Evolutionary conservation across 768 basidiomycete species (phyloP).

Genomic region (Mycena vitilis): DNA sequence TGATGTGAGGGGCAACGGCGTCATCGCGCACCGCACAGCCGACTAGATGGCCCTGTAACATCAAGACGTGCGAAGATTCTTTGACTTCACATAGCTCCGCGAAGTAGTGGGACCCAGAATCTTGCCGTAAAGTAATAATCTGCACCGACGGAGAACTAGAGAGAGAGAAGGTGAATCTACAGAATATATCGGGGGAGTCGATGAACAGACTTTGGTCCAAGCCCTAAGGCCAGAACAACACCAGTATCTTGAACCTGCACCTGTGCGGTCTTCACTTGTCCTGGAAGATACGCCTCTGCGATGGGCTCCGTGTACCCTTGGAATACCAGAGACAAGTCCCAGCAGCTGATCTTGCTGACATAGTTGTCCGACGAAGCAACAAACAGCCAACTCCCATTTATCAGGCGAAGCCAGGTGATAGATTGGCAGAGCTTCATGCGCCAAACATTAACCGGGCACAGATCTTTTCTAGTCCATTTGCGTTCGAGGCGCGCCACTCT

Average conservation of each 20-base stretch:
- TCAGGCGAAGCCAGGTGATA: conserved; percentile 33
- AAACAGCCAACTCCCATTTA: conserved; percentile 25
- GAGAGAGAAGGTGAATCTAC: background rate
- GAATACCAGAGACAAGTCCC: conserved; percentile 23
- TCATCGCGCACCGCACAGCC: conserved; percentile 28
- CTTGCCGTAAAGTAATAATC: conserved; percentile 11
- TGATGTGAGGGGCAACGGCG: conserved; percentile 12
- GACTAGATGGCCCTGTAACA: conserved; percentile 22
- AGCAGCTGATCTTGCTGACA: conserved; percentile 28
- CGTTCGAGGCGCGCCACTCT: background rate
- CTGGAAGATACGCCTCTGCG: conserved; percentile 29
- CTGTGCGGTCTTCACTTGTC: conserved; percentile 23
- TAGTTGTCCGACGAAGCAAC: conserved; percentile 29
- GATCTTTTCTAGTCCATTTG: conserved; percentile 1
- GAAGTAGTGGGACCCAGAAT: conserved; percentile 1
- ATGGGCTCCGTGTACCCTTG: conserved; percentile 11
- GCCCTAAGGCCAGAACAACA: conserved; percentile 24
- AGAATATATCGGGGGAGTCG: too few relatives aligned
- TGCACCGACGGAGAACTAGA: conserved; percentile 11
- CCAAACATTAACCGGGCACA: background rate
- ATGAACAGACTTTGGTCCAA: conserved; percentile 13
- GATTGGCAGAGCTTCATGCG: conserved; percentile 18
- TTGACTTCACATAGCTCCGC: conserved; percentile 9
- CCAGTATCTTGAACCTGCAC: conserved; percentile 15
- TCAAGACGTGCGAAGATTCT: conserved; percentile 19